These are phyloP conservation scores for Cryphonectria nitschkei DNA, from an alignment of 2,329 filamentous ascomycete species.

Conservation along the genomic window DNA sequence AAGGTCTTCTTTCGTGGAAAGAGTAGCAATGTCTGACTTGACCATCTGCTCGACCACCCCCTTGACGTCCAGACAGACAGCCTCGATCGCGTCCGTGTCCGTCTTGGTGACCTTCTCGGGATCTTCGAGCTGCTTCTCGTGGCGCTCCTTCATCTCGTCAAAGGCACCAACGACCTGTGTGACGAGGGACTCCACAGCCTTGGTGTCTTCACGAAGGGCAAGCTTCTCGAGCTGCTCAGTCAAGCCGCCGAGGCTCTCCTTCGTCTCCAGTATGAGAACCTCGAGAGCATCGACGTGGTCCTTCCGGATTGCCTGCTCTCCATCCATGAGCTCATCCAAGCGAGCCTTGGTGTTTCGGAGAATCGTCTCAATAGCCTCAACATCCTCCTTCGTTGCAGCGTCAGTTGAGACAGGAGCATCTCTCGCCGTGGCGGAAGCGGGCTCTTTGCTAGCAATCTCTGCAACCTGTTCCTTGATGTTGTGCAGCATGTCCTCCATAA, in stretches of 20 bases:
- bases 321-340: conserved; percentile 78
- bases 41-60: conserved; percentile 73
- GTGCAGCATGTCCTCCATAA: conserved; percentile 58
- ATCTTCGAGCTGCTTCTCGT: conserved; percentile 57
- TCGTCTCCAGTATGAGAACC: conserved; percentile 66
- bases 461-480: conserved; percentile 45
- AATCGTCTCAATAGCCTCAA: conserved; percentile 87
- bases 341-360: conserved; percentile 87
- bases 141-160: conserved; percentile 70
- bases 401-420: conserved; percentile 43
- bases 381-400: conserved; percentile 76
- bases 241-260: conserved; percentile 71
- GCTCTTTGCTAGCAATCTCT: conserved; percentile 36
- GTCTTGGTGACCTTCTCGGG: conserved; percentile 75
- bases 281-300: conserved; percentile 71
- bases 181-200: conserved; percentile 75
- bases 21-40: conserved; percentile 68
- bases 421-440: conserved; percentile 31
- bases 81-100: conserved; percentile 79
- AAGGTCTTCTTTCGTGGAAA: conserved; percentile 79
- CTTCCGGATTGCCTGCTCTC: conserved; percentile 70
- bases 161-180: conserved; percentile 76
- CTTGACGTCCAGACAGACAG: conserved; percentile 85
- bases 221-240: conserved; percentile 69
- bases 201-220: conserved; percentile 78